Percentiles rank a stretch among this genome's conserved stretches.
Evolutionary conservation across 768 basidiomycete species (phyloP).

Genomic region (Coprinopsis marcescibilis): DNA sequence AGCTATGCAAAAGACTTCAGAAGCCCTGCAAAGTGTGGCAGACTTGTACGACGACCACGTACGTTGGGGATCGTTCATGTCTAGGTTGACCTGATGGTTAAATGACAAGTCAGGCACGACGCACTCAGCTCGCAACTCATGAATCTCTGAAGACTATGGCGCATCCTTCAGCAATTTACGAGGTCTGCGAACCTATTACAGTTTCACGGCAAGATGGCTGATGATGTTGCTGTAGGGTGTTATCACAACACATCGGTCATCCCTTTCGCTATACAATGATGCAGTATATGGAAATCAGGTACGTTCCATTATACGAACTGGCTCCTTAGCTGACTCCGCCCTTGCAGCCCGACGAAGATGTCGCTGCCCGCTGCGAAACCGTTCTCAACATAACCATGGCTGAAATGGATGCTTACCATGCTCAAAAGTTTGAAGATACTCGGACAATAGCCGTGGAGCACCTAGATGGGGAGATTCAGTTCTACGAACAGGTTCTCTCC

Average conservation of each 20-base stretch:
- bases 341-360: constrained; percentile 55
- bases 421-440: constrained; percentile 70
- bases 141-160: constrained; percentile 72
- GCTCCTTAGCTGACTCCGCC: not conserved
- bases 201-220: not conserved
- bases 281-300: constrained; percentile 26
- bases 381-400: constrained; percentile 86
- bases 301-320: constrained; percentile 1
- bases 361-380: constrained; percentile 76
- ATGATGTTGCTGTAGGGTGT: constrained; percentile 40
- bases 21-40: constrained; percentile 67
- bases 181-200: constrained; percentile 34
- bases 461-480: constrained; percentile 71
- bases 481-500: constrained; percentile 67
- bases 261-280: constrained; percentile 59
- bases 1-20: constrained; percentile 69
- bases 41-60: constrained; percentile 80
- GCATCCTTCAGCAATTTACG: constrained; percentile 68
- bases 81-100: not conserved
- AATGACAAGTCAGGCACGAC: too few species aligned
- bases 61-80: constrained; percentile 18
- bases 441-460: constrained; percentile 52
- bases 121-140: constrained; percentile 67
- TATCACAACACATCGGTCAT: constrained; percentile 69
- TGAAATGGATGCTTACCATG: constrained; percentile 77